Evolutionary conservation across 129 eudicot genomes (phyloP).

Genomic region (Lactuca saligna): DNA sequence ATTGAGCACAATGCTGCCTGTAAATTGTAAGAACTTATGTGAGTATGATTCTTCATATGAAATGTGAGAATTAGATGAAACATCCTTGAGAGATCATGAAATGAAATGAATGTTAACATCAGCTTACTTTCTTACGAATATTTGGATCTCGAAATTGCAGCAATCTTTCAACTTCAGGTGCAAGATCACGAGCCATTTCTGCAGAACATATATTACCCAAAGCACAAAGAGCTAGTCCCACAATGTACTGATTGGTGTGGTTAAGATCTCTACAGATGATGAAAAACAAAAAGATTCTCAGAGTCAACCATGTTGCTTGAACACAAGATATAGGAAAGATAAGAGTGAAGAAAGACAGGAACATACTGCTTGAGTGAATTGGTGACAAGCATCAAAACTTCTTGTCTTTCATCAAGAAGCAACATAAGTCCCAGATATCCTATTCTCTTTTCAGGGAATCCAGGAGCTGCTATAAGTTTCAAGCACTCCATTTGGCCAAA

Average conservation of each 20-base stretch:
- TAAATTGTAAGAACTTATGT: slow-evolving; percentile 29
- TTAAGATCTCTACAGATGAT: slow-evolving; percentile 72
- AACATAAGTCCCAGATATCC: slow-evolving; percentile 99
- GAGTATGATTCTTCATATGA: slow-evolving; percentile 9
- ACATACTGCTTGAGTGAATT: slow-evolving; percentile 97
- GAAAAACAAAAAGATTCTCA: slow-evolving; percentile 11
- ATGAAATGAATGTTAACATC: neutral
- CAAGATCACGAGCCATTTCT: slow-evolving; percentile 99
- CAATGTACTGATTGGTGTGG: slow-evolving; percentile 91
- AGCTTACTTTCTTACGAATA: slow-evolving; percentile 90
- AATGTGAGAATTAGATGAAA: neutral
- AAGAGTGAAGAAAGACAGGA: slow-evolving; percentile 1
- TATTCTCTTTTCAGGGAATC: slow-evolving; percentile 97
- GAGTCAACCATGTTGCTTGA: slow-evolving; percentile 1
- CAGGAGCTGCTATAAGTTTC: slow-evolving; percentile 94
- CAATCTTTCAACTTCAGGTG: slow-evolving; percentile 93
- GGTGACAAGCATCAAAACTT: slow-evolving; percentile 97
- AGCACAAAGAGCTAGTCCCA: slow-evolving; percentile 98
- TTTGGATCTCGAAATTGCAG: slow-evolving; percentile 98
- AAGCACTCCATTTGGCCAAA: slow-evolving; percentile 99
- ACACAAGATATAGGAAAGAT: slow-evolving; percentile 14
- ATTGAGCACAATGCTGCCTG: slow-evolving; percentile 96
- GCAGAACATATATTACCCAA: slow-evolving; percentile 96
- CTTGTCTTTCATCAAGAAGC: slow-evolving; percentile 99
- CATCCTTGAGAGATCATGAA: neutral